Percentiles rank a stretch among this genome's conserved stretches.
phyloP scores from a whole-genome alignment of 1,139 yeast genomes.

The Wickerhamomyces sp. region DNA sequence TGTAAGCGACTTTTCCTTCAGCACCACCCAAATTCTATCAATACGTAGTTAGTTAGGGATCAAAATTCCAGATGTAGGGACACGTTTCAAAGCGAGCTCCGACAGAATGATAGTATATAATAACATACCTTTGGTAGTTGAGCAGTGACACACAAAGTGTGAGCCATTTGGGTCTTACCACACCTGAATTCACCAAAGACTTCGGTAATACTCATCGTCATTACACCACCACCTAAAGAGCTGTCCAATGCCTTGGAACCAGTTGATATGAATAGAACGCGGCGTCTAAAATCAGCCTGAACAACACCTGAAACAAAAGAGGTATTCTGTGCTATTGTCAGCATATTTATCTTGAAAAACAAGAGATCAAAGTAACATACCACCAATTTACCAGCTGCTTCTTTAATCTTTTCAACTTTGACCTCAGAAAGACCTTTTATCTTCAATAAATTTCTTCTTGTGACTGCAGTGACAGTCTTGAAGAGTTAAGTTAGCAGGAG shows the following conservation, averaged over 20 bases:
- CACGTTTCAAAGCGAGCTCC: too few relatives aligned
- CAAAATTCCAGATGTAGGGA: too few relatives aligned
- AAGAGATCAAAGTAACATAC: conserved; percentile 13
- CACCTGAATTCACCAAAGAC: conserved; percentile 62
- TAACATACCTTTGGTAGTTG: conserved; percentile 41
- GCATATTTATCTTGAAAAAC: too few relatives aligned
- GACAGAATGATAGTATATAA: too few relatives aligned
- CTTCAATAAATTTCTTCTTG: conserved; percentile 46
- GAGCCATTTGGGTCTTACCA: conserved; percentile 58
- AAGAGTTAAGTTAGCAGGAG: not conserved
- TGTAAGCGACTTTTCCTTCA: conserved; percentile 57
- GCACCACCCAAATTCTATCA: conserved; percentile 45
- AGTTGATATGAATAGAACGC: conserved; percentile 44
- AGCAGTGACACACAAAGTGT: conserved; percentile 54
- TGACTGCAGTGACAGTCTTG: conserved; percentile 47
- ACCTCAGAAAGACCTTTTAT: conserved; percentile 53
- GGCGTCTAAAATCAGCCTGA: conserved; percentile 44
- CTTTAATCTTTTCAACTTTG: conserved; percentile 59
- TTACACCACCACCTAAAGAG: conserved; percentile 53
- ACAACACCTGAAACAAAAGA: conserved; percentile 48
- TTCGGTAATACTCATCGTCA: conserved; percentile 58
- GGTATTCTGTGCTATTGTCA: too few relatives aligned
- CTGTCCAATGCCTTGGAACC: conserved; percentile 51
- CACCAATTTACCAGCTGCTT: conserved; percentile 50
- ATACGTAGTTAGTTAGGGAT: too few relatives aligned